A percentile compares a stretch with the other conserved stretches of the same genome.
Conservation (phyloP, 75 land plant species). For the Selaginella tamariscina region DNA sequence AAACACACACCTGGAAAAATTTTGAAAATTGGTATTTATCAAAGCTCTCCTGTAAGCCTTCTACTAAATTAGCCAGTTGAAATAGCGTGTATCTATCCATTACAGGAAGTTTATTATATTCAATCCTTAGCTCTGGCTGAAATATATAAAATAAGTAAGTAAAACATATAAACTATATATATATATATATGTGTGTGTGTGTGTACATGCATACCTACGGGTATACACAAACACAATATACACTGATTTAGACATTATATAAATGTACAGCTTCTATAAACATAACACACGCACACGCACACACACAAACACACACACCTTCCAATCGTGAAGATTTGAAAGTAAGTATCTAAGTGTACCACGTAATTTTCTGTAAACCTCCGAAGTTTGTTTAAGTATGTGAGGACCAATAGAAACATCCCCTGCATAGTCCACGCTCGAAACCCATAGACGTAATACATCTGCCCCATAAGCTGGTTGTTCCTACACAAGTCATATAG, state of each 20-base stretch:
- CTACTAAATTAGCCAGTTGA: conserved; percentile 69
- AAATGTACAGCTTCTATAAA: no score
- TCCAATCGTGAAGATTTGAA: conserved; percentile 94
- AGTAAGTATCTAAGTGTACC: conserved; percentile 85
- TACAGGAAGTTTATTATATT: conserved; percentile 55
- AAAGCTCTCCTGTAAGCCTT: conserved; percentile 51
- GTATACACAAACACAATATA: no score
- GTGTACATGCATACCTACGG: no score
- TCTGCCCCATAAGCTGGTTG: conserved; percentile 95
- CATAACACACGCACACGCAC: no score
- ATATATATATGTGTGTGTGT: no score
- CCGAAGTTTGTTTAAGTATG: conserved; percentile 86
- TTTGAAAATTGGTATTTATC: conserved; percentile 80
- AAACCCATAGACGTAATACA: conserved; percentile 92
- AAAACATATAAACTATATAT: neutral
- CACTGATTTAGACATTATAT: no score
- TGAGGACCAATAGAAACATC: conserved; percentile 89
- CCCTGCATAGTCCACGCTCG: conserved; percentile 94
- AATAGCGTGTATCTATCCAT: conserved; percentile 82
- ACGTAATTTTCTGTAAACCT: conserved; percentile 79
- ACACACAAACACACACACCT: no score
- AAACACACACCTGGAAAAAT: conserved; percentile 61
- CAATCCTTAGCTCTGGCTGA: conserved; percentile 45
- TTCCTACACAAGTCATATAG: conserved; percentile 30
- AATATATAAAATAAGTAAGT: neutral